Evolutionary conservation across 1,284 basidiomycete genomes (phyloP).

Genomic region (Pseudomicrostroma phylloplanum): DNA sequence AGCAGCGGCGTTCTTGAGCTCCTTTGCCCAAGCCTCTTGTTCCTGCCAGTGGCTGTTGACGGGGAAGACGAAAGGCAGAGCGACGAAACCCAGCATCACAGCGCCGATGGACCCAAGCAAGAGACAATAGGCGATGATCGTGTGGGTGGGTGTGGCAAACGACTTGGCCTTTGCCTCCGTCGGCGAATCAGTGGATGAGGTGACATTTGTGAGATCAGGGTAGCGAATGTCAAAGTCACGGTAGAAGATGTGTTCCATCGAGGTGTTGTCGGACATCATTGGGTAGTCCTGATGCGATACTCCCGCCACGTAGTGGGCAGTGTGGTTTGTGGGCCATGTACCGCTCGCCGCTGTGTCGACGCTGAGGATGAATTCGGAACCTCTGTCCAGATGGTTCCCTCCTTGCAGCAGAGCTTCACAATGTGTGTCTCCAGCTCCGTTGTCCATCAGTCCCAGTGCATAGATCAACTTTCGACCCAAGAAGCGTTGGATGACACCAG

Average conservation of each 20-base stretch:
- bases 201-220: conserved; percentile 24
- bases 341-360: conserved; percentile 15
- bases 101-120: conserved; percentile 30
- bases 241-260: conserved; percentile 33
- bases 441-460: conserved; percentile 39
- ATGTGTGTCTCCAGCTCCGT: conserved; percentile 41
- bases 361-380: conserved; percentile 27
- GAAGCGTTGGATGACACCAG: conserved; percentile 24
- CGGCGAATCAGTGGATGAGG: conserved; percentile 30
- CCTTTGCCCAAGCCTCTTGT: conserved; percentile 14
- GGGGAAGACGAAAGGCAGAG: conserved; percentile 40
- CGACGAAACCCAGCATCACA: conserved; percentile 26
- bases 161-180: conserved; percentile 18
- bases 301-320: conserved; percentile 34
- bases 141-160: conserved; percentile 42
- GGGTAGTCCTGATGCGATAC: conserved; percentile 43
- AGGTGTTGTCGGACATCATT: conserved; percentile 33
- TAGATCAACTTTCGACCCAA: conserved; percentile 32
- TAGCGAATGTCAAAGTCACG: conserved; percentile 16
- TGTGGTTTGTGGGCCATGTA: conserved; percentile 28
- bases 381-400: conserved; percentile 37
- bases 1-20: neutral
- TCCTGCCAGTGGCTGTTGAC: conserved; percentile 24
- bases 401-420: conserved; percentile 35
- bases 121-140: conserved; percentile 35